These are phyloP conservation scores for Fusarium graminum DNA, from an alignment of 2,329 filamentous ascomycete genomes.

Conservation along the genomic window DNA sequence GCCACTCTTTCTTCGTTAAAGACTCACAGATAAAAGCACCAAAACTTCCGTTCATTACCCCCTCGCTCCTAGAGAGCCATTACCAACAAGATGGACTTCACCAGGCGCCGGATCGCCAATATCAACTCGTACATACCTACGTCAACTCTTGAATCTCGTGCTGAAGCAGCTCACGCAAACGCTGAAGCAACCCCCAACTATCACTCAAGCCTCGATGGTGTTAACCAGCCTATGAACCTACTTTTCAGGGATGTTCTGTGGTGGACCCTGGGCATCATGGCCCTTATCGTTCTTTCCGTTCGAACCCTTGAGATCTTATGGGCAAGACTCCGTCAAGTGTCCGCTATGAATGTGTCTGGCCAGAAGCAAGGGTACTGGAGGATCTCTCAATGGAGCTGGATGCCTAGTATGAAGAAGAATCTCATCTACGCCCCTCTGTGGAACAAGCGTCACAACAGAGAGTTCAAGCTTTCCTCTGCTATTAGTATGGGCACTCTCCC, in stretches of 20 bases:
- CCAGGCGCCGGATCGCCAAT: slow-evolving; percentile 51
- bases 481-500: slow-evolving; percentile 73
- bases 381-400: slow-evolving; percentile 68
- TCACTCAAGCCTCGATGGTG: slow-evolving; percentile 68
- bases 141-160: slow-evolving; percentile 51
- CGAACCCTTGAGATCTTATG: slow-evolving; percentile 67
- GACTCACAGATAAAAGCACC: slow-evolving; percentile 25
- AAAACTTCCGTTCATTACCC: slow-evolving; percentile 24
- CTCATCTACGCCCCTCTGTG: slow-evolving; percentile 72
- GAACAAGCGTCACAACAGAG: slow-evolving; percentile 75
- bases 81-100: slow-evolving; percentile 51
- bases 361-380: slow-evolving; percentile 72
- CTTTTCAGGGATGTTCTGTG: slow-evolving; percentile 69
- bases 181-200: slow-evolving; percentile 65
- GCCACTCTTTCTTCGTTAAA: slow-evolving; percentile 27
- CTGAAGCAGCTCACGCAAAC: slow-evolving; percentile 47
- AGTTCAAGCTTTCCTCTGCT: slow-evolving; percentile 72
- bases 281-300: slow-evolving; percentile 65
- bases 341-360: slow-evolving; percentile 67
- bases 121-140: slow-evolving; percentile 51
- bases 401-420: slow-evolving; percentile 72
- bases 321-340: slow-evolving; percentile 70
- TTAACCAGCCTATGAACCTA: slow-evolving; percentile 70
- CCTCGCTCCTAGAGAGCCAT: slow-evolving; percentile 28
- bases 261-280: slow-evolving; percentile 71